Percentiles rank a stretch among this genome's conserved stretches.
Conservation (phyloP, 2,329 filamentous ascomycete species). For the Aspergillus pseudoglaucus region DNA sequence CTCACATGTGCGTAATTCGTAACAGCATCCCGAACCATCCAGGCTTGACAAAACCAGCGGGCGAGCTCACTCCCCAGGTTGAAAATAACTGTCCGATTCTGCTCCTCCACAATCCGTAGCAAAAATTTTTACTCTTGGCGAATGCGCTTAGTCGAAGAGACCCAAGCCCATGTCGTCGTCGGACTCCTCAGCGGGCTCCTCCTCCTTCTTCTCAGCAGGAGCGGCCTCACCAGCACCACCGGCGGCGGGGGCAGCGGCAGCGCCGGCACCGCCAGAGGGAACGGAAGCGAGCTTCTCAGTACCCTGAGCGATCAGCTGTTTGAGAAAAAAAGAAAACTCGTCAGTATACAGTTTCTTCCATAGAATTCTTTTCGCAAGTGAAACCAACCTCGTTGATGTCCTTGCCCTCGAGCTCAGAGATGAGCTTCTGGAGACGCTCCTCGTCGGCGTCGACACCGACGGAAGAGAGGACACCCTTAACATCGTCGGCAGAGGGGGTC, state of each 20-base stretch:
- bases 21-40: slow-evolving; percentile 29
- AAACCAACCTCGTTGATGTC: slow-evolving; percentile 77
- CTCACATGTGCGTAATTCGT: slow-evolving; percentile 29
- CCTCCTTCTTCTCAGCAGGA: slow-evolving; percentile 62
- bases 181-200: slow-evolving; percentile 71
- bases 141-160: slow-evolving; percentile 56
- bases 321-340: slow-evolving; percentile 1
- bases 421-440: slow-evolving; percentile 77
- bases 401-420: slow-evolving; percentile 65
- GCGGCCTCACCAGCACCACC: slow-evolving; percentile 63
- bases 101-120: slow-evolving; percentile 61
- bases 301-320: slow-evolving; percentile 83
- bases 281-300: slow-evolving; percentile 94
- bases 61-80: slow-evolving; percentile 22
- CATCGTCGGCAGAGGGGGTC: slow-evolving; percentile 74
- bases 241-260: slow-evolving; percentile 43
- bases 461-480: slow-evolving; percentile 83
- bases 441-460: slow-evolving; percentile 92
- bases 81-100: slow-evolving; percentile 27
- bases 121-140: slow-evolving; percentile 23
- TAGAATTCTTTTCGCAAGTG: background rate
- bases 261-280: slow-evolving; percentile 71
- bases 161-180: slow-evolving; percentile 70
- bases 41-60: slow-evolving; percentile 23
- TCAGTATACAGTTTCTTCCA: slow-evolving; percentile 10